Evolutionary conservation across 108 stramenopile species (phyloP), one percentile per base, ranked within the genome.

Genomic region (Conticribra guillardii): DNA sequence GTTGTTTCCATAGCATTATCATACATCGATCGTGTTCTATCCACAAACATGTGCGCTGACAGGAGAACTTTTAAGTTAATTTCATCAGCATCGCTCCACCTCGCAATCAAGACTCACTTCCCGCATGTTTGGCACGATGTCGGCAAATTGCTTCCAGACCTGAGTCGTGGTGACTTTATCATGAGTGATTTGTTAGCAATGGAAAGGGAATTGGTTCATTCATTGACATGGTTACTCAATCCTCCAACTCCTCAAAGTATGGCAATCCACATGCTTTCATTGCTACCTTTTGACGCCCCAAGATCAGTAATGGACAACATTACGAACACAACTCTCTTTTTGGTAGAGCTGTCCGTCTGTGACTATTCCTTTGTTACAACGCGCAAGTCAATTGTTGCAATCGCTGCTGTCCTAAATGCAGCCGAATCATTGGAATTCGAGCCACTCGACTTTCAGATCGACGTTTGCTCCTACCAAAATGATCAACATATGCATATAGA

Each of bases 111-210:
- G 76, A 30, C 90, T n/a, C 70, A 87, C 53, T 67, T 30, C 16
- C 82, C 87, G 21, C 74, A 85, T 62, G 70, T 74, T 46, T 67
- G 66, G 58, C 71, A 80, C n/a, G 85, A 87, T 9, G 58, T 79
- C 21, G 60, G 57, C 30, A 51, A 48, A 27, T 46, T 87, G 0
- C 86, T 95, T 57, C 88, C 87, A 14, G 88, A 88, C 17, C 63
- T 95, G 14, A 87, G 86, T 66, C 71, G 89, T 19, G 94, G 94
- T 19, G 87, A 89, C 64, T 95, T 95, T 74, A 60, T 51, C 31
- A 49, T 69, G 9, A 63, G 67, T 17, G 85, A 89, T 61, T 75
- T 95, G 22, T 55, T 69, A 0, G 57, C 26, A 29, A 95, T 91
- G 94, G 94, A 95, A 52, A 69, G 46, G 32, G 48, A 55, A 24